Percentiles rank a stretch among this genome's conserved stretches.
phyloP scores from a whole-genome alignment of 2,329 filamentous ascomycete genomes.

The Cladophialophora chaetospira region DNA sequence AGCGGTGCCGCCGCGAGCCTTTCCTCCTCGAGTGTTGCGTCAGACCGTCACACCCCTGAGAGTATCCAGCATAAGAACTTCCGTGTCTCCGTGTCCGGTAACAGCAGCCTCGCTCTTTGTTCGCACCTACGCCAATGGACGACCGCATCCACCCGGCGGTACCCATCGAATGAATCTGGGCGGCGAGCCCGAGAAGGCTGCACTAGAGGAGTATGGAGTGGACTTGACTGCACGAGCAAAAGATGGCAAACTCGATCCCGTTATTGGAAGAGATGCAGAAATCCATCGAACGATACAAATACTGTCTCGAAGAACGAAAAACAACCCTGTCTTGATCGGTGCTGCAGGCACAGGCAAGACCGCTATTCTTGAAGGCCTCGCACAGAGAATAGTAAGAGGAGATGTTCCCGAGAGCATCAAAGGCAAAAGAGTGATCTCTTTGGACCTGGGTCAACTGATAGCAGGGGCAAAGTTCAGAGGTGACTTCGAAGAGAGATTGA shows the following conservation, averaged over 20 bases:
- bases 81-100: conserved; percentile 10
- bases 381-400: conserved; percentile 86
- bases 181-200: conserved; percentile 74
- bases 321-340: conserved; percentile 97
- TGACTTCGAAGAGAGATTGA: conserved; percentile 92
- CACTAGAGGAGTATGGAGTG: conserved; percentile 86
- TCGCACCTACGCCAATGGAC: conserved; percentile 57
- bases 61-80: neutral
- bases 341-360: conserved; percentile 99
- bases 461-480: conserved; percentile 94
- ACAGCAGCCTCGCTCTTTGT: conserved; percentile 22
- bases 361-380: conserved; percentile 93
- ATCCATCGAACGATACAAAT: conserved; percentile 95
- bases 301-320: conserved; percentile 88
- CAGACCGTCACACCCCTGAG: conserved; percentile 13
- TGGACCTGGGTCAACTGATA: conserved; percentile 90
- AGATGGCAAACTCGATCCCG: conserved; percentile 89
- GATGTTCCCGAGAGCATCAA: conserved; percentile 97
- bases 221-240: conserved; percentile 84
- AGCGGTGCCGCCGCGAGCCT: conserved; percentile 18
- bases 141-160: conserved; percentile 78
- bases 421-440: conserved; percentile 82
- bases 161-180: conserved; percentile 93
- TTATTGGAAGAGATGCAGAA: conserved; percentile 88
- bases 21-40: conserved; percentile 12